These are phyloP conservation scores for Colletotrichum acutatum DNA, from an alignment of 2,329 filamentous ascomycete genomes.

Conservation along the genomic window DNA sequence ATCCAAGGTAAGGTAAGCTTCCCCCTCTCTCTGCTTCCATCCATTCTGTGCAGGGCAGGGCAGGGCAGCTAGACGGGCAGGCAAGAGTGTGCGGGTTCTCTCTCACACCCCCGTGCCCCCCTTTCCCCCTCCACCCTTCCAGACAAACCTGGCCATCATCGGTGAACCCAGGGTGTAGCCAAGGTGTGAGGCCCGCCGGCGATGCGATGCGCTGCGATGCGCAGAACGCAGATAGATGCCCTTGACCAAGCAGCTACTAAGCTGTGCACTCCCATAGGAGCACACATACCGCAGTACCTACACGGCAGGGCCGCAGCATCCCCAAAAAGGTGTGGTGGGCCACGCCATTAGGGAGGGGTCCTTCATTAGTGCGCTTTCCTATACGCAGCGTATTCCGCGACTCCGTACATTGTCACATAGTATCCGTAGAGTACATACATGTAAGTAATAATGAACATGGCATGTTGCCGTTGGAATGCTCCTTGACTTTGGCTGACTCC, in stretches of 20 bases:
- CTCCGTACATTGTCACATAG: too few relatives aligned
- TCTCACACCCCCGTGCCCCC: neutral
- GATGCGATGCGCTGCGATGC: conserved; percentile 27
- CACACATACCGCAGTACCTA: neutral
- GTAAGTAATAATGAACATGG: conserved; percentile 2
- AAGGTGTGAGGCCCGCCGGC: conserved; percentile 14
- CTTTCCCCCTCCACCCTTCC: neutral
- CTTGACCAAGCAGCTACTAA: conserved; percentile 9
- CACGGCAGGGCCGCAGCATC: neutral
- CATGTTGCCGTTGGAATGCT: conserved; percentile 19
- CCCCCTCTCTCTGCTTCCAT: neutral
- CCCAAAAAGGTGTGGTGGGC: conserved; percentile 26
- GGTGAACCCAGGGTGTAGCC: neutral
- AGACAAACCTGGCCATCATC: conserved; percentile 10
- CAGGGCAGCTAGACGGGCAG: too few relatives aligned
- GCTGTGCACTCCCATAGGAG: conserved; percentile 9
- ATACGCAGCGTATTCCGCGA: too few relatives aligned
- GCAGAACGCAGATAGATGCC: conserved; percentile 11
- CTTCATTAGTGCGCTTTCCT: neutral
- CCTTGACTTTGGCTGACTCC: conserved; percentile 3
- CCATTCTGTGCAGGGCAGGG: neutral
- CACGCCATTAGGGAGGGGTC: conserved; percentile 18
- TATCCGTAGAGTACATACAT: neutral
- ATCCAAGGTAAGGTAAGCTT: neutral
- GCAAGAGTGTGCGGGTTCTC: neutral